A percentile compares a stretch with the other conserved stretches of the same genome.
Evolutionary conservation across 1,284 basidiomycete genomes (phyloP).

Genomic region (Neolentinus lepideus): DNA sequence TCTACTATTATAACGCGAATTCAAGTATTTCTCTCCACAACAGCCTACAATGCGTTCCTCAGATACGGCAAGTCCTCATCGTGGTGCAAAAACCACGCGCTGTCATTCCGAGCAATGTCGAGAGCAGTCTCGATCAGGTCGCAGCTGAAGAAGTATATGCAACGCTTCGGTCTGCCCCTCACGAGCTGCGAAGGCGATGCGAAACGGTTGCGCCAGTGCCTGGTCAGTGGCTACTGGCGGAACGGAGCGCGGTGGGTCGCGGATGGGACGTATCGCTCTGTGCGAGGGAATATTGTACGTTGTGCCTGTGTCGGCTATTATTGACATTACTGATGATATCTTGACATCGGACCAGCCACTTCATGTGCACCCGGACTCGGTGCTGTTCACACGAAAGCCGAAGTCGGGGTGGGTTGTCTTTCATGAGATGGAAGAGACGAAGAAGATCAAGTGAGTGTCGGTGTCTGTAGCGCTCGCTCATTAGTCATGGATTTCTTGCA

Average conservation of each 20-base stretch:
- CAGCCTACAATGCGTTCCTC: conserved; percentile 90
- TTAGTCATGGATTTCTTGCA: conserved; percentile 14
- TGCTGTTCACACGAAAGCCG: conserved; percentile 90
- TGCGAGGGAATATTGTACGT: conserved; percentile 75
- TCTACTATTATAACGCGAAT: conserved; percentile 1
- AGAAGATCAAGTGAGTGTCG: conserved; percentile 71
- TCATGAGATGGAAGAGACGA: conserved; percentile 94
- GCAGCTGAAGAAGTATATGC: conserved; percentile 90
- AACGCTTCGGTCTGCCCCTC: conserved; percentile 72
- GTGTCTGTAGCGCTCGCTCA: conserved; percentile 7
- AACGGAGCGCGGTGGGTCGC: conserved; percentile 87
- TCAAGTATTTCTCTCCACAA: conserved; percentile 7
- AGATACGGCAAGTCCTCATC: conserved; percentile 75
- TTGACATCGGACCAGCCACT: conserved; percentile 50
- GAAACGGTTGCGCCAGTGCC: conserved; percentile 71
- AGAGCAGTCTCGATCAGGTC: conserved; percentile 87
- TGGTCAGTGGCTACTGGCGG: conserved; percentile 90
- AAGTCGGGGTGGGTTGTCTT: conserved; percentile 90
- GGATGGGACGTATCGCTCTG: conserved; percentile 85
- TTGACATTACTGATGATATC: conserved; percentile 1
- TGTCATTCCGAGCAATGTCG: conserved; percentile 91
- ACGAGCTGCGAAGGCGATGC: conserved; percentile 84
- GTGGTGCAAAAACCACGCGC: conserved; percentile 90
- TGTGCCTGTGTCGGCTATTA: neutral
- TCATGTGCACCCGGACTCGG: conserved; percentile 90